A percentile compares a stretch with the other conserved stretches of the same genome.
Conservation (phyloP, 495 filamentous ascomycete genomes). For the Cercophora scortea region DNA sequence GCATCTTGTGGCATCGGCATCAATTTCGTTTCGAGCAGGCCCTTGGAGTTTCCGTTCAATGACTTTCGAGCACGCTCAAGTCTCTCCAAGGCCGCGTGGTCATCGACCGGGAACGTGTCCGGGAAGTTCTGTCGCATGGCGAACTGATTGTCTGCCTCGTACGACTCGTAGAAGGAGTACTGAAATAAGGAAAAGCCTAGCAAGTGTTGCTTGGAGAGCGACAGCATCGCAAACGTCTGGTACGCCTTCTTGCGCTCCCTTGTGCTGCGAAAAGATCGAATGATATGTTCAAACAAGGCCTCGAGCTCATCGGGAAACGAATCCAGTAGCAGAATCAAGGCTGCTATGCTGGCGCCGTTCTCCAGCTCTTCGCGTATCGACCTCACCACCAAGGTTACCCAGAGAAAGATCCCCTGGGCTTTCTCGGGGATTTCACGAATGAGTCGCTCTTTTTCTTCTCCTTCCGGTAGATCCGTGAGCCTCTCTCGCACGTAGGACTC, state of each 20-base stretch:
- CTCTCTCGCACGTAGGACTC: constrained; percentile 13
- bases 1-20: not conserved
- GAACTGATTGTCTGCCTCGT: not conserved
- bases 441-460: not conserved
- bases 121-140: not conserved
- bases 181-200: not conserved
- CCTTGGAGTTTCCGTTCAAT: not conserved
- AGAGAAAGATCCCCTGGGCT: constrained; percentile 9
- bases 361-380: constrained; percentile 2
- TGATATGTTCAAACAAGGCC: not conserved
- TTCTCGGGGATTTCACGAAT: not conserved
- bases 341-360: not conserved
- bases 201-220: not conserved
- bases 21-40: not conserved
- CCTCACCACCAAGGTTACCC: constrained; percentile 6
- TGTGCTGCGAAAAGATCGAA: not conserved
- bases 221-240: not conserved
- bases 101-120: not conserved
- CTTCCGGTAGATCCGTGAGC: constrained; percentile 10
- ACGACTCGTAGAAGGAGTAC: constrained; percentile 2
- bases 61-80: not conserved
- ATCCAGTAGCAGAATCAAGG: not conserved
- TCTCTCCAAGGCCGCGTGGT: not conserved
- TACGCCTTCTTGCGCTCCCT: not conserved
- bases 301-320: not conserved